Conservation (phyloP, 495 filamentous ascomycete species). For the Penicillium robsamsonii region DNA sequence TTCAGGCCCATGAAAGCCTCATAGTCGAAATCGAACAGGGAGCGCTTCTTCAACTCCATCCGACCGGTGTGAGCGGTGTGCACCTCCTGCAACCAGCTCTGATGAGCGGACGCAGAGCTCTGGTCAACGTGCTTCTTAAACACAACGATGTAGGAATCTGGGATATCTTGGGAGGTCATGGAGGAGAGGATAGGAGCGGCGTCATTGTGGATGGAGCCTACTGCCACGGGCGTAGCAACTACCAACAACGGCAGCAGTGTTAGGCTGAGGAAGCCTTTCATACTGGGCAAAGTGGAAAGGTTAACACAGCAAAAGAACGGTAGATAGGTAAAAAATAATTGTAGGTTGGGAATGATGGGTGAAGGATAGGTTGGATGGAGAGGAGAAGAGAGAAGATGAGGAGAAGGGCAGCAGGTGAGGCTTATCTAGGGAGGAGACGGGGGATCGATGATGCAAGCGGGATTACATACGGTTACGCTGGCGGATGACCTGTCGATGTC, state of each 20-base stretch:
- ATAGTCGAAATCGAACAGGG: constrained; percentile 66
- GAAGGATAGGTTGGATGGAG: constrained; percentile 23
- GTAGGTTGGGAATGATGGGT: constrained; percentile 21
- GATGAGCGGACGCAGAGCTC: constrained; percentile 67
- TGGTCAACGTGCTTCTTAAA: constrained; percentile 92
- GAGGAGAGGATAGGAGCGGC: constrained; percentile 87
- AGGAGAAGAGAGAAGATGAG: constrained; percentile 34
- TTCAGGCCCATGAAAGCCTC: constrained; percentile 82
- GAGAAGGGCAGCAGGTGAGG: constrained; percentile 44
- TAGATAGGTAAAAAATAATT: constrained; percentile 25
- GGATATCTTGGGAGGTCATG: constrained; percentile 68
- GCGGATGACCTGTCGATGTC: constrained; percentile 33
- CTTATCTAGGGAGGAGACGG: constrained; percentile 35
- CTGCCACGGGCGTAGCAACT: constrained; percentile 71
- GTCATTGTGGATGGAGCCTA: constrained; percentile 79
- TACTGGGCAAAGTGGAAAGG: constrained; percentile 55
- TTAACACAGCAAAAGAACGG: constrained; percentile 18
- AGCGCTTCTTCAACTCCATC: constrained; percentile 85
- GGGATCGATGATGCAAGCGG: constrained; percentile 46
- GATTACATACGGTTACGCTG: constrained; percentile 30
- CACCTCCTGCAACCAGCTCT: constrained; percentile 88
- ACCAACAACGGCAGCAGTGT: constrained; percentile 62
- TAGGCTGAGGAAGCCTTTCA: constrained; percentile 72
- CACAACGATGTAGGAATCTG: constrained; percentile 93
- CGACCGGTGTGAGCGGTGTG: constrained; percentile 54